Evolutionary conservation across 139 green algal species (phyloP).

Genomic region (Haematococcus lacustris): DNA sequence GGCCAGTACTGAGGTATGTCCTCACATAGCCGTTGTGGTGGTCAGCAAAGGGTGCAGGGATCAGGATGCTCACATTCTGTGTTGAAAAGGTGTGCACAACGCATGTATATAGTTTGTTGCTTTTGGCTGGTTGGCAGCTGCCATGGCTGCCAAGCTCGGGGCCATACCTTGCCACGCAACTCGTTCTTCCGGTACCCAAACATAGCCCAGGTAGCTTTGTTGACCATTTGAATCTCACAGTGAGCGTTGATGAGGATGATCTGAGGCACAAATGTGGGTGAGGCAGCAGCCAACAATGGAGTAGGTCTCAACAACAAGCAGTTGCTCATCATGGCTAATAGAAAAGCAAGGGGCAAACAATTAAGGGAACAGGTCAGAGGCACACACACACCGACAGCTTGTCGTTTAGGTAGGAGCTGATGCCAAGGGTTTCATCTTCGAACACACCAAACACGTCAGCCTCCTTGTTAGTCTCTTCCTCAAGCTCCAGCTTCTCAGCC

Average conservation of each 20-base stretch:
- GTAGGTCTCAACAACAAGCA: too few species aligned
- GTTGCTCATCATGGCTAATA: too few species aligned
- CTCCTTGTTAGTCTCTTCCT: conserved; percentile 4
- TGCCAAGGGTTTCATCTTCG: not conserved
- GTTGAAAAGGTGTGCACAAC: too few species aligned
- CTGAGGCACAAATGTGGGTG: not conserved
- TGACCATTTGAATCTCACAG: conserved; percentile 12
- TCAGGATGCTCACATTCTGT: conserved; percentile 23
- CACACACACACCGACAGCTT: not conserved
- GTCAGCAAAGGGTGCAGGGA: conserved; percentile 15
- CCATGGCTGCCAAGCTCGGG: too few species aligned
- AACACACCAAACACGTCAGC: not conserved
- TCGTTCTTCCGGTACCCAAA: conserved; percentile 22
- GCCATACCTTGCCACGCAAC: conserved; percentile 25
- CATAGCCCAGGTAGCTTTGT: not conserved
- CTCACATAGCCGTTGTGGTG: not conserved
- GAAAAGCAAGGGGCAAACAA: not conserved
- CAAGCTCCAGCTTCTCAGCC: conserved; percentile 6
- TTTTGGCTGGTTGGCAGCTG: too few species aligned
- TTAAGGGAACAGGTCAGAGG: not conserved
- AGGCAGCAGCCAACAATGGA: not conserved
- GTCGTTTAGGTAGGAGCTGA: not conserved
- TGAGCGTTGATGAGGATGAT: not conserved
- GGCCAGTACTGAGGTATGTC: not conserved
- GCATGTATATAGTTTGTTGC: too few species aligned